Conservation (phyloP, 345 rosid species). For the Rhodomyrtus tomentosa region DNA sequence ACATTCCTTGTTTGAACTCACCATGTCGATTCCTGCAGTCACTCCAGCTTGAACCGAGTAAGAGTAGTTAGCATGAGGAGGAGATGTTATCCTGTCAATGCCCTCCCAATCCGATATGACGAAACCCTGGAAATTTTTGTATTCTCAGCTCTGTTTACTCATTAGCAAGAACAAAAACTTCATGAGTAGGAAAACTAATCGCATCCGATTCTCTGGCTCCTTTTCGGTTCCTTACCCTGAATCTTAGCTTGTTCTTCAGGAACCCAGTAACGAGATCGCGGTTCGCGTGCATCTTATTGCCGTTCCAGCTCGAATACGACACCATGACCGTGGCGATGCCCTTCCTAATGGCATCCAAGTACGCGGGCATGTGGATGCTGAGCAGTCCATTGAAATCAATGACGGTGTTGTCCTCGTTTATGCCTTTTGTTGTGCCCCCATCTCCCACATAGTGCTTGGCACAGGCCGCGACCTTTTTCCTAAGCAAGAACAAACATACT, state of each 20-base stretch:
- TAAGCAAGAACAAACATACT: not conserved
- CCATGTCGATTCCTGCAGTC: slow-evolving; percentile 65
- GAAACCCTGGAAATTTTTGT: slow-evolving; percentile 29
- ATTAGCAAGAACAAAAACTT: not conserved
- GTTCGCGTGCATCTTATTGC: slow-evolving; percentile 79
- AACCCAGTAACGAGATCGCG: slow-evolving; percentile 45
- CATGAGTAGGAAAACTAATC: not conserved
- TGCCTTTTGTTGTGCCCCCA: slow-evolving; percentile 72
- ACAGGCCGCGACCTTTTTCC: slow-evolving; percentile 78
- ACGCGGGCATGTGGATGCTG: slow-evolving; percentile 65
- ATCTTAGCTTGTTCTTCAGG: slow-evolving; percentile 60
- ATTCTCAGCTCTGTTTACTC: not conserved
- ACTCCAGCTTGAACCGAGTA: slow-evolving; percentile 39
- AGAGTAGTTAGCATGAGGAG: slow-evolving; percentile 53
- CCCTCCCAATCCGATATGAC: slow-evolving; percentile 64
- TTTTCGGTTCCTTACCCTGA: slow-evolving; percentile 24
- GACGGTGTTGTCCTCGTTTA: slow-evolving; percentile 64
- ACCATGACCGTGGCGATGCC: slow-evolving; percentile 81
- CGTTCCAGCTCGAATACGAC: slow-evolving; percentile 89
- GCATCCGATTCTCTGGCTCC: not conserved
- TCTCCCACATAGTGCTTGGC: slow-evolving; percentile 94
- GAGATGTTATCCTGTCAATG: slow-evolving; percentile 51
- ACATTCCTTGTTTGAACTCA: not conserved
- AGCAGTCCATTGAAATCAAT: slow-evolving; percentile 37
- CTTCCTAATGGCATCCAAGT: slow-evolving; percentile 46